A percentile compares a stretch with the other conserved stretches of the same genome.
phyloP scores from a whole-genome alignment of 257 asterid species.

The Craterostigma plantagineum region DNA sequence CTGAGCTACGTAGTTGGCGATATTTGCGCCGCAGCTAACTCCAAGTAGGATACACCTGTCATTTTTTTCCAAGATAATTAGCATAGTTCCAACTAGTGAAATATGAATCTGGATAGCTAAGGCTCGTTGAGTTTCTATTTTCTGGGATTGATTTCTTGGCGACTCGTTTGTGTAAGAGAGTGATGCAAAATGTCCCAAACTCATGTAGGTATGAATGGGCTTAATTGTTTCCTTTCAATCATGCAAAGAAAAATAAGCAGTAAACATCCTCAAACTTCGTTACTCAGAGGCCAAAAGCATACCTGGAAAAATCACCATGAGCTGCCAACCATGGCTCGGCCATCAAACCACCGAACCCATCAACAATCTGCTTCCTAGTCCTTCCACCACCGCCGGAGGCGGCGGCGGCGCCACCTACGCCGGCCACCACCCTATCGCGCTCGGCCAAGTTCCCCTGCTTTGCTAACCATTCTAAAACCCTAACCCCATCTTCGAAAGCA shows the following conservation, averaged over 20 bases:
- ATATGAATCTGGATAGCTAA: no score
- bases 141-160: no score
- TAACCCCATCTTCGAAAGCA: constrained; percentile 81
- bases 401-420: no score
- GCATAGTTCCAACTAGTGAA: no score
- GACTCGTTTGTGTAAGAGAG: no score
- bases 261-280: constrained; percentile 18
- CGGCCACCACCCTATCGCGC: constrained; percentile 48
- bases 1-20: constrained; percentile 58
- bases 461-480: constrained; percentile 78
- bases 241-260: constrained; percentile 11
- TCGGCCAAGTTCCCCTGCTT: constrained; percentile 86
- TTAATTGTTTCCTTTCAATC: no score
- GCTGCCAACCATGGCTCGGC: constrained; percentile 82
- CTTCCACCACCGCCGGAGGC: constrained; percentile 38
- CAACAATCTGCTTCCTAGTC: constrained; percentile 41
- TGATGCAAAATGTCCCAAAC: no score
- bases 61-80: neutral
- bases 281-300: constrained; percentile 6
- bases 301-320: constrained; percentile 73
- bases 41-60: constrained; percentile 95
- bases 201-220: no score
- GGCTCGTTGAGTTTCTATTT: no score
- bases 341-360: constrained; percentile 61
- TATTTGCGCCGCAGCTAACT: constrained; percentile 89